A percentile compares a stretch with the other conserved stretches of the same genome.
These are phyloP conservation scores for Aureobasidium leucospermi DNA, from an alignment of 2,329 filamentous ascomycete genomes.

Conservation along the genomic window DNA sequence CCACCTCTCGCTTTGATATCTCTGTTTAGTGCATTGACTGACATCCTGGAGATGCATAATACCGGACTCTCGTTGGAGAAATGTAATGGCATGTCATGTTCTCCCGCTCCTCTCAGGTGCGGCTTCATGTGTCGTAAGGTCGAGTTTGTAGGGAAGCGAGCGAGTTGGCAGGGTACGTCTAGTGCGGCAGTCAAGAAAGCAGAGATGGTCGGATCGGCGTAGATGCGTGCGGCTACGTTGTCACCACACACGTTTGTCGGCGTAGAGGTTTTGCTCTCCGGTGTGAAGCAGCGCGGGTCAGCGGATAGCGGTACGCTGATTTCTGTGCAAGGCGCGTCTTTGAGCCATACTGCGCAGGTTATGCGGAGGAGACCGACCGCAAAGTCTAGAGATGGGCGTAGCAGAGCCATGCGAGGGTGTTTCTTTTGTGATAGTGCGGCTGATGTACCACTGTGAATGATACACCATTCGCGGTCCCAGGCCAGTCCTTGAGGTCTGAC, in stretches of 20 bases:
- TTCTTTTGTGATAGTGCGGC: conserved; percentile 82
- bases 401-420: conserved; percentile 78
- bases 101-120: conserved; percentile 46
- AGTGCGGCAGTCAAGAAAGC: conserved; percentile 70
- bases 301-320: conserved; percentile 55
- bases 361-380: conserved; percentile 58
- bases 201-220: conserved; percentile 58
- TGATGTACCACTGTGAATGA: conserved; percentile 79
- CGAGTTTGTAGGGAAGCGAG: conserved; percentile 66
- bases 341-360: conserved; percentile 7
- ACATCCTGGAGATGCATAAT: conserved; percentile 71
- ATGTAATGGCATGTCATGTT: conserved; percentile 52
- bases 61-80: conserved; percentile 94
- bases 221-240: conserved; percentile 61
- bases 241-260: conserved; percentile 76
- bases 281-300: conserved; percentile 51
- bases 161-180: conserved; percentile 72
- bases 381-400: conserved; percentile 70
- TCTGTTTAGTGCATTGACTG: conserved; percentile 69
- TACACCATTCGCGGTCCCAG: conserved; percentile 96
- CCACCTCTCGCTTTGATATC: conserved; percentile 58
- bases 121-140: conserved; percentile 65
- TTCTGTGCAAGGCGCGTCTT: background rate
- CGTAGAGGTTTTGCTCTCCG: conserved; percentile 26
- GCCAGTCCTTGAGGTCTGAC: conserved; percentile 73